Evolutionary conservation across 306 rosid species (phyloP).

Genomic region (Gynostemma pentaphyllum): DNA sequence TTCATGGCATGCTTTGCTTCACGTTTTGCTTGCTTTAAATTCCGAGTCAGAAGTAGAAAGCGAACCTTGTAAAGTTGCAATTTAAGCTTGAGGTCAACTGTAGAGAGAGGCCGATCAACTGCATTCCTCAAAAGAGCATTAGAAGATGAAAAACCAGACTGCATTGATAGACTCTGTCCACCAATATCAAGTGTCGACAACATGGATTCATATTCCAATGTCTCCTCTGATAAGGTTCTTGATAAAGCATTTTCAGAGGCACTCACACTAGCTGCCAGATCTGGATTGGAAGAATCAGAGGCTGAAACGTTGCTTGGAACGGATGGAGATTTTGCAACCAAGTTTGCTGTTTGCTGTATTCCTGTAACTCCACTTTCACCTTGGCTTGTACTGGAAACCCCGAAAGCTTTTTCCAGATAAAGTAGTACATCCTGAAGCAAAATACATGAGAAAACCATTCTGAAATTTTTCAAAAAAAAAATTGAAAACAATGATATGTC

Average conservation of each 20-base stretch:
- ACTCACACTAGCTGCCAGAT: conserved; percentile 46
- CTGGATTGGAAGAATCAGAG: conserved; percentile 54
- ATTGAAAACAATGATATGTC: too few species aligned
- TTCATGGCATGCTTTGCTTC: conserved; percentile 95
- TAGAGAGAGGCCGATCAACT: conserved; percentile 50
- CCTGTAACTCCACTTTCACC: conserved; percentile 45
- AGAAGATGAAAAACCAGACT: conserved; percentile 41
- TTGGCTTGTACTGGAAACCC: conserved; percentile 56
- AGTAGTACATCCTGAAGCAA: conserved; percentile 67
- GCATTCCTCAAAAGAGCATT: conserved; percentile 56
- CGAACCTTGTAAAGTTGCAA: conserved; percentile 88
- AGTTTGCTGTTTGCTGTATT: conserved; percentile 49
- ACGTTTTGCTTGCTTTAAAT: conserved; percentile 85
- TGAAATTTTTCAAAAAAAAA: too few species aligned
- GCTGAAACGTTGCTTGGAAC: conserved; percentile 38
- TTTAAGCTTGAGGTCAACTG: conserved; percentile 77
- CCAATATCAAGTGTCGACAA: conserved; percentile 44
- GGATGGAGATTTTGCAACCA: conserved; percentile 49
- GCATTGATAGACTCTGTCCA: conserved; percentile 51
- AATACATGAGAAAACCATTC: conserved; percentile 14
- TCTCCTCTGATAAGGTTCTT: conserved; percentile 67
- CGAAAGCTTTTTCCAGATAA: conserved; percentile 77
- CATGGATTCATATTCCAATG: conserved; percentile 65
- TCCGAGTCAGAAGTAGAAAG: conserved; percentile 83
- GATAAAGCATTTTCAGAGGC: conserved; percentile 54